Conservation (phyloP, 2,329 filamentous ascomycete species). For the Clonostachys chloroleuca region DNA sequence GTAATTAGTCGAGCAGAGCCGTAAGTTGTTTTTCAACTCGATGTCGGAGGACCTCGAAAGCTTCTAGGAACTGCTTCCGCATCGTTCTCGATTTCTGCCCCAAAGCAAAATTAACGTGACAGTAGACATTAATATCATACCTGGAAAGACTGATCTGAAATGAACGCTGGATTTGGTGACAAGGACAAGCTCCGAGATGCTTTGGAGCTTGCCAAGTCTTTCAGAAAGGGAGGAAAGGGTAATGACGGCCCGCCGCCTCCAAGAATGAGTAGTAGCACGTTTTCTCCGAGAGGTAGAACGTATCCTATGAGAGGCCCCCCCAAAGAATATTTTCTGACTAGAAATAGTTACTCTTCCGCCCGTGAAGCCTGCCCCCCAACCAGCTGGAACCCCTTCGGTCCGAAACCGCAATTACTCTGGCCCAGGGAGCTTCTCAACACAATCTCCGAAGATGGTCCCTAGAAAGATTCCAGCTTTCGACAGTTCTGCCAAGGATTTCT, state of each 20-base stretch:
- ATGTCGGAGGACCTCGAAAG: no score
- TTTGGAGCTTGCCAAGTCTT: slow-evolving; percentile 14
- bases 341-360: neutral
- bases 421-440: neutral
- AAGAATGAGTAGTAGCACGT: neutral
- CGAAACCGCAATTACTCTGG: neutral
- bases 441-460: no score
- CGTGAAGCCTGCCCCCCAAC: neutral
- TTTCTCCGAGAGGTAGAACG: neutral
- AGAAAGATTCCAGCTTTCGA: no score
- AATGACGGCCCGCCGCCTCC: neutral
- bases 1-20: no score
- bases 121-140: no score
- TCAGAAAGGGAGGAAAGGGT: slow-evolving; percentile 9
- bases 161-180: slow-evolving; percentile 11
- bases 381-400: neutral
- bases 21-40: no score
- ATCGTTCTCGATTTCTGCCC: no score
- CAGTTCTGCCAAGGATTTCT: no score
- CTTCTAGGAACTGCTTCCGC: no score
- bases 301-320: neutral
- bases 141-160: neutral
- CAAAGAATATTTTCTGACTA: neutral
- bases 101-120: no score
- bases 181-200: slow-evolving; percentile 16